Evolutionary conservation across 306 rosid genomes (phyloP), one percentile per base, ranked within the genome.

Genomic region (Glycine tomentella): DNA sequence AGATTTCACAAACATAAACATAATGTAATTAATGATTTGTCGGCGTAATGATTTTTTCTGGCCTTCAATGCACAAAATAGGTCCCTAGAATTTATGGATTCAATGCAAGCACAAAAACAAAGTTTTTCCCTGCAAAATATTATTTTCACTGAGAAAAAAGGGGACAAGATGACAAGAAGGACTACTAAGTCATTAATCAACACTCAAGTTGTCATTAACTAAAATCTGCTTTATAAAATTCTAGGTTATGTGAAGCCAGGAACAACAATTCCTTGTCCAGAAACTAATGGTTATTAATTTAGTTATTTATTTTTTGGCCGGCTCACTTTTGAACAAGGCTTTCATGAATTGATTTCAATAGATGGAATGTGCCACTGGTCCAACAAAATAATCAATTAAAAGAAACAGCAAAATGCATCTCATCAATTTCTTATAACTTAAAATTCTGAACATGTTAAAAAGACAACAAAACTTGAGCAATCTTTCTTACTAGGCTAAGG

Each of bases 401-500:
- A 75, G 66, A 72, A 76, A 70, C 72, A 3, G 31, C 7, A 59
- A 74, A 46, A 45, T 45, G 69, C n/a, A 69, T 49, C 34, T 45
- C 69, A 66, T 58, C 49, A 13, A 25, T 72, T 77, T 69, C 72
- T 73, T 38, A 15, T 15, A 61, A 67, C 69, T 14, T 72, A 17
- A 55, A 63, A 68, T 77, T 56, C 68, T 38, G 74, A 57, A 69
- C 66, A 66, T 78, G 74, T 12, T 34, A 56, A 62, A 62, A 62
- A 12, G 63, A 49, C 8, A 69, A 12, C 7, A 64, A 70, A 63
- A 50, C 71, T 25, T 45, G 69, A 46, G 56, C 46, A 78, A 44
- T 66, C 36, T 72, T 75, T 55, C 94, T 85, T 93, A 93, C 99
- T 58, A 93, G 80, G 81, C 97, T 86, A 79, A 95, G 97, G 48